Conservation (phyloP, 2,329 filamentous ascomycete genomes). For the Nemania diffusa region DNA sequence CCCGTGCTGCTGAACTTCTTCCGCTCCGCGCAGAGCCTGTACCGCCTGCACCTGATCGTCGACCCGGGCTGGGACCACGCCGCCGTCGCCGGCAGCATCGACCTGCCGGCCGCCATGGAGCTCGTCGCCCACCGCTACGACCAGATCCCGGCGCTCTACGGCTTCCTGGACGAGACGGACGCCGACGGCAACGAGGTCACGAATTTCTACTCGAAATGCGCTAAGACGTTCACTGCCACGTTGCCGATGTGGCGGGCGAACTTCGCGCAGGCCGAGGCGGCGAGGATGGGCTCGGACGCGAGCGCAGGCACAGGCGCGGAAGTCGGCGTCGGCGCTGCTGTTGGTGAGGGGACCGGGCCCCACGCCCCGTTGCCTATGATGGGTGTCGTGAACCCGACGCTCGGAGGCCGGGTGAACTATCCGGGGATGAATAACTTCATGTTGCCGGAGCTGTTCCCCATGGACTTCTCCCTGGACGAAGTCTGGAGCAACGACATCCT, state of each 20-base stretch:
- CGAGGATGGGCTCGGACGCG: neutral
- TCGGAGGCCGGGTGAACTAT: constrained; percentile 7
- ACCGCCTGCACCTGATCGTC: constrained; percentile 45
- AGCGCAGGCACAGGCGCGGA: neutral
- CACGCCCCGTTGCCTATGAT: constrained; percentile 17
- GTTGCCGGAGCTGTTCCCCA: constrained; percentile 37
- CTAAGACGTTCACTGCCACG: constrained; percentile 38
- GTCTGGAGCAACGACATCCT: constrained; percentile 41
- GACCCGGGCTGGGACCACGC: constrained; percentile 46
- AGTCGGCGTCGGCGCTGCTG: neutral
- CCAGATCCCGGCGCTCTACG: constrained; percentile 35
- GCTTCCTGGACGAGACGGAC: constrained; percentile 36
- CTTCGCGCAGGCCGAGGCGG: constrained; percentile 37
- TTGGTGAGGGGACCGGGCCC: neutral
- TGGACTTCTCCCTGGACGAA: constrained; percentile 44
- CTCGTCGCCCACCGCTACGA: constrained; percentile 36
- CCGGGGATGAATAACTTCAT: constrained; percentile 18
- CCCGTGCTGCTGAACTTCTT: constrained; percentile 43
- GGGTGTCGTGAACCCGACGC: constrained; percentile 2
- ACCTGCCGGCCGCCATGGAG: constrained; percentile 41
- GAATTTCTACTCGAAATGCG: constrained; percentile 41
- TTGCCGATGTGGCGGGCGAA: constrained; percentile 40
- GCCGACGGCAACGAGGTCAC: constrained; percentile 30
- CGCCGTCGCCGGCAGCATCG: constrained; percentile 35
- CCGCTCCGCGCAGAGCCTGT: constrained; percentile 44